These are phyloP conservation scores for Kondoa subrosea DNA, from an alignment of 768 basidiomycete species.

Conservation along the genomic window DNA sequence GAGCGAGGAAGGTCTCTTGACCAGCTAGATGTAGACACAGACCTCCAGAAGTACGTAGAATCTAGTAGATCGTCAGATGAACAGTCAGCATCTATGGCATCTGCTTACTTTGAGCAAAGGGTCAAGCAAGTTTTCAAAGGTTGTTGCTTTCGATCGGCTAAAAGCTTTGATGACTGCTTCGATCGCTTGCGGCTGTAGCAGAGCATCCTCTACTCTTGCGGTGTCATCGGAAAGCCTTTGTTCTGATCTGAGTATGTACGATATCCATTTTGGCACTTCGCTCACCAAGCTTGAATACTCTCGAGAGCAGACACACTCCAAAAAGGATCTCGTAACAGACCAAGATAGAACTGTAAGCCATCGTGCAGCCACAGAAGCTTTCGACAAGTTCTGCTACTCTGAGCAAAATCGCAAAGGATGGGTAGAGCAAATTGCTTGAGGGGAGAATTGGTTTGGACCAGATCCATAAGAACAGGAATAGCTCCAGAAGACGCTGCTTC, in stretches of 20 bases:
- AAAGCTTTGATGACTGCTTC: conserved; percentile 62
- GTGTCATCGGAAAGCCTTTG: conserved; percentile 86
- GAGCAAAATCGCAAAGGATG: conserved; percentile 87
- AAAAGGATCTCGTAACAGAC: conserved; percentile 64
- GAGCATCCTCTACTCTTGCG: conserved; percentile 73
- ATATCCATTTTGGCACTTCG: conserved; percentile 7
- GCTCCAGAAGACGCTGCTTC: conserved; percentile 93
- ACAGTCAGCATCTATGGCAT: too few species aligned
- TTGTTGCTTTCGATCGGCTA: conserved; percentile 47
- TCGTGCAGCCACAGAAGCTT: conserved; percentile 82
- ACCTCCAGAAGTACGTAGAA: conserved; percentile 58
- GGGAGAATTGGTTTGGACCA: conserved; percentile 74
- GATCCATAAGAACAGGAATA: conserved; percentile 72
- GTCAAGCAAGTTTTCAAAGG: conserved; percentile 76
- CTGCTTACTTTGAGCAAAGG: conserved; percentile 58
- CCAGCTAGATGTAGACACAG: conserved; percentile 63
- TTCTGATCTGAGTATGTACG: neutral
- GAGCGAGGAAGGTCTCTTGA: conserved; percentile 63
- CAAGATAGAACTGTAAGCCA: conserved; percentile 64
- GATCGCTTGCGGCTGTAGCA: conserved; percentile 49
- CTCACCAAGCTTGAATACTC: conserved; percentile 71
- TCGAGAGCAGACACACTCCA: conserved; percentile 87
- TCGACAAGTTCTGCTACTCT: conserved; percentile 82
- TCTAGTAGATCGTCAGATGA: conserved; percentile 10
- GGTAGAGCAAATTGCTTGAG: conserved; percentile 94